phyloP scores from a whole-genome alignment of 2,329 filamentous ascomycete species.

The Claviceps humidiphila region DNA sequence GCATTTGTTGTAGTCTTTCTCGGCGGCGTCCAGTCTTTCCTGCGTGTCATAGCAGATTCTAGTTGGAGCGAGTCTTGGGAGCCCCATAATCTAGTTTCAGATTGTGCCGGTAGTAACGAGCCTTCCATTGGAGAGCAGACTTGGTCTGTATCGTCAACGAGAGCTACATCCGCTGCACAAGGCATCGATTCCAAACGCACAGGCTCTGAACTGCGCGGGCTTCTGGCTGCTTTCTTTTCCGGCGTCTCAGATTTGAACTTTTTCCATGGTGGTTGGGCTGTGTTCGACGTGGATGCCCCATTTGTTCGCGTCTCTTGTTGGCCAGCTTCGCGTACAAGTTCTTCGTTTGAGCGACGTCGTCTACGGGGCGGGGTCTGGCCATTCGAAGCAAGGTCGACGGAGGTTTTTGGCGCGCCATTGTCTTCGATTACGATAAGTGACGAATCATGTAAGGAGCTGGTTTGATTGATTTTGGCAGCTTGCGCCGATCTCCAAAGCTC shows the following conservation, averaged over 20 bases:
- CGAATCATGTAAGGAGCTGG: background rate
- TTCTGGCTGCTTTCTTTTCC: background rate
- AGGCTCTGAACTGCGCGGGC: background rate
- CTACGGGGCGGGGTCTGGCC: background rate
- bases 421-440: constrained; percentile 2
- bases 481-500: constrained; percentile 22
- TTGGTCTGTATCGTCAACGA: background rate
- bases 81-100: background rate
- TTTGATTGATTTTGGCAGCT: constrained; percentile 6
- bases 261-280: constrained; percentile 22
- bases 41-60: constrained; percentile 40
- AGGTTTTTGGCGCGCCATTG: constrained; percentile 2
- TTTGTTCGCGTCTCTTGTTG: background rate
- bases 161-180: background rate
- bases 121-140: background rate
- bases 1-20: constrained; percentile 19
- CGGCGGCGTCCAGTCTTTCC: constrained; percentile 55
- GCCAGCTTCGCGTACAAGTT: background rate
- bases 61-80: constrained; percentile 21
- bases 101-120: background rate
- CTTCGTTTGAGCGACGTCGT: background rate
- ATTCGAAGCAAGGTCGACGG: background rate
- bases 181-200: background rate
- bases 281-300: background rate
- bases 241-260: constrained; percentile 18